Evolutionary conservation across 225 moss, liverwort and hornwort species (phyloP), one percentile per base, ranked within the genome.

Genomic region (Polytrichum formosum): DNA sequence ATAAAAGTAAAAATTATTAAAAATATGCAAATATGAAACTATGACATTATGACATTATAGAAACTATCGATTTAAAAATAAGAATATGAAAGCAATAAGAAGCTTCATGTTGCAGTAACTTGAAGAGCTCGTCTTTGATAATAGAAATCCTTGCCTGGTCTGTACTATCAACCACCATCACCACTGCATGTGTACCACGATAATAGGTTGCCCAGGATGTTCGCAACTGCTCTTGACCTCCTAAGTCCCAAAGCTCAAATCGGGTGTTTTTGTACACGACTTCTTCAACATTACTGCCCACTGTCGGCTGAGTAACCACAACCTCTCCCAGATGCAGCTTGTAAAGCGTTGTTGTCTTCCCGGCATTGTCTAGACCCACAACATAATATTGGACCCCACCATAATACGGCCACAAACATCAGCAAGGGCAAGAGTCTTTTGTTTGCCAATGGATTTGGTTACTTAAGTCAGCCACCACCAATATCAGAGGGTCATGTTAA

Each of bases 321-420:
- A 92, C 92, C 74, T 92, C 92, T n/a, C 92, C 92, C 84, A 92
- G 74, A 69, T 92, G 92, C 74, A 92, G 79, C 82, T 92, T 92
- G 71, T 92, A 92, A 8, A 92, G 86, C 7, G 92, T 92, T 6
- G 92, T 92, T 37, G 92, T 92, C 82, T 92, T 92, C 8, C 92
- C 92, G 53, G 92, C 92, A 63, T 92, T 92, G 84, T 90, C 92
- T 79, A 92, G 72, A 53, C 92, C 92, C 83, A 92, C 92, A 53
- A 92, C 92, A n/a, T n/a, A n/a, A n/a, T n/a, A 46, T 46, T 46
- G 46, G 46, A 46, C 0, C 1, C 16, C 46, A 7, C 6, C 6
- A 5, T 59, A n/a, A 20, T 22, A n/a, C 22, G 59, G 59, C 59
- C 16, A 20, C 21, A 20, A 59, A 59, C 21, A 20, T 59, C 22